A percentile compares a stretch with the other conserved stretches of the same genome.
phyloP scores from a whole-genome alignment of 2,329 filamentous ascomycete genomes.

The Sporothrix brunneoviolacea region DNA sequence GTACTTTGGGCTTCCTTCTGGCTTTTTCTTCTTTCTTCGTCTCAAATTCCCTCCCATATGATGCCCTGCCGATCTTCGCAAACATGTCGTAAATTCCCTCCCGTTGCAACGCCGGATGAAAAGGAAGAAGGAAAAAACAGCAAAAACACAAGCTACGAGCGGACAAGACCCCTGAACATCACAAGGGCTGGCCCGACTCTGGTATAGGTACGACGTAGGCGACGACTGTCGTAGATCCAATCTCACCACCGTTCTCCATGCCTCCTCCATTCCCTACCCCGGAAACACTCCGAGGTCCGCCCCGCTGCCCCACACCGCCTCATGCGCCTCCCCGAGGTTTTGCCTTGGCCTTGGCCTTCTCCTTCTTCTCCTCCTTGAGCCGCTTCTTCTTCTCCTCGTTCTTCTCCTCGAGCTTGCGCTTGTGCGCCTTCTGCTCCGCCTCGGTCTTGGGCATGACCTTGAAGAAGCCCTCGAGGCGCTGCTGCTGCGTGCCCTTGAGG shows the following conservation, averaged over 20 bases:
- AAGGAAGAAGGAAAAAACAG: background rate
- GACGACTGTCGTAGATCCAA: too few species aligned
- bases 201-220: too few species aligned
- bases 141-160: background rate
- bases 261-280: background rate
- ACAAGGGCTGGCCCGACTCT: background rate
- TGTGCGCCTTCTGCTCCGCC: slow-evolving; percentile 73
- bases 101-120: slow-evolving; percentile 4
- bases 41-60: slow-evolving; percentile 1
- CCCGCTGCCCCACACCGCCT: background rate
- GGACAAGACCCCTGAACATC: slow-evolving; percentile 5
- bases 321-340: slow-evolving; percentile 66
- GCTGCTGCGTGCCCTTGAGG: slow-evolving; percentile 83
- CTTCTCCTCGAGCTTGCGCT: slow-evolving; percentile 92
- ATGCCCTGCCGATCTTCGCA: too few species aligned
- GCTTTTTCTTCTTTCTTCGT: too few species aligned
- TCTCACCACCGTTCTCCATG: slow-evolving; percentile 2
- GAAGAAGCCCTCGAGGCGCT: slow-evolving; percentile 92
- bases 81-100: too few species aligned
- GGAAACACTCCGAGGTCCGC: background rate
- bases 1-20: too few species aligned
- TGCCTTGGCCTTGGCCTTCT: slow-evolving; percentile 84
- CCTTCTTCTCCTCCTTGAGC: slow-evolving; percentile 87
- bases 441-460: slow-evolving; percentile 86
- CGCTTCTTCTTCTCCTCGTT: slow-evolving; percentile 92